These are phyloP conservation scores for Phytophthora megakarya DNA, from an alignment of 352 stramenopile species.

Conservation along the genomic window DNA sequence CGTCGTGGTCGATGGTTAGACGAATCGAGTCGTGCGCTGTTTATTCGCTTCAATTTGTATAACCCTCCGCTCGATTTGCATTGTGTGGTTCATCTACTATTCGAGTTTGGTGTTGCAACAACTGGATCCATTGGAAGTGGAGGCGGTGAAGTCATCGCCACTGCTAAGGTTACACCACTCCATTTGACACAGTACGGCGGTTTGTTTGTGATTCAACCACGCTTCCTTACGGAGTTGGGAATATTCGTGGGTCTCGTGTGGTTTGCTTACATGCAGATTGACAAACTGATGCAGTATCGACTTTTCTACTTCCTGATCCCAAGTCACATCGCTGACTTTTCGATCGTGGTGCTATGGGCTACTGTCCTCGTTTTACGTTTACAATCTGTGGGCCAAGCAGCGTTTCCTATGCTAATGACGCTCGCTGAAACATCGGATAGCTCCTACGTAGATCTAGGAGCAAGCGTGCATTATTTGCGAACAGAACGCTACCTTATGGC, in stretches of 20 bases:
- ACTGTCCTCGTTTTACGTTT: constrained; percentile 43
- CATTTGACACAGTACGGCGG: constrained; percentile 56
- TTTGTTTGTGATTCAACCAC: constrained; percentile 46
- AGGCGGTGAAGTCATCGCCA: constrained; percentile 39
- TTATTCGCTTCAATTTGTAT: constrained; percentile 74
- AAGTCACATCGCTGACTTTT: constrained; percentile 57
- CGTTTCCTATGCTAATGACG: constrained; percentile 44
- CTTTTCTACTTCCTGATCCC: constrained; percentile 67
- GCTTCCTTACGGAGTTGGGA: constrained; percentile 59
- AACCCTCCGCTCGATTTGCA: constrained; percentile 57
- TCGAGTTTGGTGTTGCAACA: constrained; percentile 52
- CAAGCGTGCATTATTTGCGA: constrained; percentile 32
- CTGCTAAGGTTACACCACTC: constrained; percentile 40
- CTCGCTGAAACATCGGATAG: constrained; percentile 36
- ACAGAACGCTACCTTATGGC: constrained; percentile 47
- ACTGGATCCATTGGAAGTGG: constrained; percentile 24
- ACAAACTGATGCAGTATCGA: constrained; percentile 61
- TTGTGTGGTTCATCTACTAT: constrained; percentile 52
- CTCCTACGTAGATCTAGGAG: constrained; percentile 45
- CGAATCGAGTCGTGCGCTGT: constrained; percentile 45
- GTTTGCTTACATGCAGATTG: constrained; percentile 51
- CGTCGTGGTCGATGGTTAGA: constrained; percentile 59
- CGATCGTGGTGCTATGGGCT: constrained; percentile 51
- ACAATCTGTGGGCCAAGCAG: constrained; percentile 33
- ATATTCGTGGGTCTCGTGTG: constrained; percentile 48